Conservation (phyloP, 2,329 filamentous ascomycete genomes). For the Apiospora koreana region DNA sequence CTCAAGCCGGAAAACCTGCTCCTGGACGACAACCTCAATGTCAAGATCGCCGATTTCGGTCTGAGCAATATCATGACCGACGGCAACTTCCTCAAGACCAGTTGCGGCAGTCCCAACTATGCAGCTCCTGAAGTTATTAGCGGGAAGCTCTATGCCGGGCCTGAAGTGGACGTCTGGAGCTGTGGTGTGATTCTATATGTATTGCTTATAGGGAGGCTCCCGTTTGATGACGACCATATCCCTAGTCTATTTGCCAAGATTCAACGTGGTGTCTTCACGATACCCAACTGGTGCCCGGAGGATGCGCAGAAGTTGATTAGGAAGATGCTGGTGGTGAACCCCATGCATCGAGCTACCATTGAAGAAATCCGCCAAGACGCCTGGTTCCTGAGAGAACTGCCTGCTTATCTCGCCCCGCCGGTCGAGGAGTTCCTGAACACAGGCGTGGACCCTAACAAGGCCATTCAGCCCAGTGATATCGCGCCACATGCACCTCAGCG, state of each 20-base stretch:
- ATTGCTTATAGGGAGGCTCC: constrained; percentile 77
- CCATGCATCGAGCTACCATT: constrained; percentile 90
- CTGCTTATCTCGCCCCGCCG: constrained; percentile 82
- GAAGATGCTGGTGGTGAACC: constrained; percentile 93
- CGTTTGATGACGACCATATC: constrained; percentile 98
- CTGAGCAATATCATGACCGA: constrained; percentile 99
- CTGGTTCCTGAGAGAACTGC: constrained; percentile 89
- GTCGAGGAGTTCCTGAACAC: constrained; percentile 92
- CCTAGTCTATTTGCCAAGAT: constrained; percentile 98
- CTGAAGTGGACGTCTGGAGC: constrained; percentile 98
- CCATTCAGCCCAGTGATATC: constrained; percentile 81
- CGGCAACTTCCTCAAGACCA: constrained; percentile 98
- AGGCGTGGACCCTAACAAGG: constrained; percentile 89
- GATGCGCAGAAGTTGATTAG: constrained; percentile 83
- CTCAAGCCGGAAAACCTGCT: constrained; percentile 96
- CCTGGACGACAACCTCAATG: constrained; percentile 91
- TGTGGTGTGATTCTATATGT: constrained; percentile 90
- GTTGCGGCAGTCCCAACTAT: constrained; percentile 97
- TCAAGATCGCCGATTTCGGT: constrained; percentile 99
- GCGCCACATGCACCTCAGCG: constrained; percentile 76
- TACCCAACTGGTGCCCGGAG: constrained; percentile 86
- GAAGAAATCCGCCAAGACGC: constrained; percentile 90
- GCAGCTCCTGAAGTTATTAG: constrained; percentile 97
- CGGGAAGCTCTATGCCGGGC: constrained; percentile 94
- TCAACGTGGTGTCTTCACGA: constrained; percentile 87